A percentile compares a stretch with the other conserved stretches of the same genome.
Evolutionary conservation across 2,329 filamentous ascomycete genomes (phyloP).

Genomic region (Colletotrichum endophyticum): DNA sequence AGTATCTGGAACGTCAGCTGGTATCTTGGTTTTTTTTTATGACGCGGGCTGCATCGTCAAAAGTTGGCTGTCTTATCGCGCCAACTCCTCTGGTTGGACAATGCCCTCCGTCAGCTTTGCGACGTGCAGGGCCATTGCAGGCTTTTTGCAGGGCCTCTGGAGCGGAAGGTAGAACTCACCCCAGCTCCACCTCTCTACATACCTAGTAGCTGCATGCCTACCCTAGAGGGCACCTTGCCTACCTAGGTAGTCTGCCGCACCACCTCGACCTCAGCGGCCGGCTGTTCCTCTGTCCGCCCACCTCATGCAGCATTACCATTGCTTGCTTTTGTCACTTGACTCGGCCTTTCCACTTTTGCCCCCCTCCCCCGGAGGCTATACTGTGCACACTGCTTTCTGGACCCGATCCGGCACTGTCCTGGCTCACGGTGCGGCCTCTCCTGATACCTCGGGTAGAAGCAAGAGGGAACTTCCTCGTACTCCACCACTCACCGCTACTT

Average conservation of each 20-base stretch:
- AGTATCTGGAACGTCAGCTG: not conserved
- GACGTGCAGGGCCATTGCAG: slow-evolving; percentile 1
- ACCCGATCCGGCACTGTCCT: not conserved
- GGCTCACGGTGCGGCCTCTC: not conserved
- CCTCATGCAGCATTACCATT: not conserved
- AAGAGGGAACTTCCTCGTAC: not conserved
- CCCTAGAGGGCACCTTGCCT: not conserved
- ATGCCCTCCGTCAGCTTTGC: not conserved
- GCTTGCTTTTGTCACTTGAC: not conserved
- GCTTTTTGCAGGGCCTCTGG: not conserved
- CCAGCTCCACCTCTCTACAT: not conserved
- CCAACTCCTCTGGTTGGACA: slow-evolving; percentile 12
- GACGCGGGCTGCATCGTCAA: slow-evolving; percentile 17
- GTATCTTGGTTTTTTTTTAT: not conserved
- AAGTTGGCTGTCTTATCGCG: slow-evolving; percentile 14
- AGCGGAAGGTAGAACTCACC: slow-evolving; percentile 7
- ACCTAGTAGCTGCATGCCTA: not conserved
- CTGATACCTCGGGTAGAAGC: not conserved
- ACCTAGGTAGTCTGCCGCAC: not conserved
- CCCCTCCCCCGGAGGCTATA: not conserved
- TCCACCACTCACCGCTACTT: slow-evolving; percentile 4
- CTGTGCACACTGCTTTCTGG: not conserved
- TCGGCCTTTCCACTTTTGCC: not conserved
- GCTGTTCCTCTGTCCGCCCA: not conserved
- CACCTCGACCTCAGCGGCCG: not conserved